Evolutionary conservation across 169 alveolate species (phyloP).

Genomic region (Cryptosporidium parvum): DNA sequence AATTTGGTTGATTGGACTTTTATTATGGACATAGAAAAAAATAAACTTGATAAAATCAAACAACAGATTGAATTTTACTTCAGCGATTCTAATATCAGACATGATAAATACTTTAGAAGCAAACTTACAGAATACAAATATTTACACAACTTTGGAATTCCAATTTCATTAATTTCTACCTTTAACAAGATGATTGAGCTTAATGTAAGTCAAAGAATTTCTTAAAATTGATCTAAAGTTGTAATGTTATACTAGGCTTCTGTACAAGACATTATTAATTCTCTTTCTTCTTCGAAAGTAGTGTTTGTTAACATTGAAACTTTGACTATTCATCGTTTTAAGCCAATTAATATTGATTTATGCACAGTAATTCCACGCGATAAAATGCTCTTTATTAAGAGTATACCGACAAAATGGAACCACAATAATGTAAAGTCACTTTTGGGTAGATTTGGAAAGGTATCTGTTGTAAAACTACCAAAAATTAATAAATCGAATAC

Average conservation of each 20-base stretch:
- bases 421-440: conserved; percentile 26
- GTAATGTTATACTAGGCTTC: conserved; percentile 25
- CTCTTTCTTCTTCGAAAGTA: conserved; percentile 47
- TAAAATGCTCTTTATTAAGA: conserved; percentile 60
- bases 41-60: conserved; percentile 35
- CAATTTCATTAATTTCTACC: conserved; percentile 41
- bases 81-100: conserved; percentile 72
- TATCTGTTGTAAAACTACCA: conserved; percentile 57
- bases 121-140: conserved; percentile 32
- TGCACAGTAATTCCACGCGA: conserved; percentile 25
- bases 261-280: conserved; percentile 37
- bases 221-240: no score
- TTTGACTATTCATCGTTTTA: conserved; percentile 43
- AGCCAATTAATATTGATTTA: conserved; percentile 32
- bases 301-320: conserved; percentile 32
- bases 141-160: conserved; percentile 30
- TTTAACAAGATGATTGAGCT: conserved; percentile 42
- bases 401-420: conserved; percentile 62
- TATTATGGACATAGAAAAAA: not conserved
- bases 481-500: conserved; percentile 46
- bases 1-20: not conserved
- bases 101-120: conserved; percentile 37
- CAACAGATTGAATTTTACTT: conserved; percentile 61
- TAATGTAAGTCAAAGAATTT: conserved; percentile 1
- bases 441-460: conserved; percentile 58